These are phyloP conservation scores for Rachicladosporium sp. DNA, from an alignment of 2,329 filamentous ascomycete genomes.

Conservation along the genomic window DNA sequence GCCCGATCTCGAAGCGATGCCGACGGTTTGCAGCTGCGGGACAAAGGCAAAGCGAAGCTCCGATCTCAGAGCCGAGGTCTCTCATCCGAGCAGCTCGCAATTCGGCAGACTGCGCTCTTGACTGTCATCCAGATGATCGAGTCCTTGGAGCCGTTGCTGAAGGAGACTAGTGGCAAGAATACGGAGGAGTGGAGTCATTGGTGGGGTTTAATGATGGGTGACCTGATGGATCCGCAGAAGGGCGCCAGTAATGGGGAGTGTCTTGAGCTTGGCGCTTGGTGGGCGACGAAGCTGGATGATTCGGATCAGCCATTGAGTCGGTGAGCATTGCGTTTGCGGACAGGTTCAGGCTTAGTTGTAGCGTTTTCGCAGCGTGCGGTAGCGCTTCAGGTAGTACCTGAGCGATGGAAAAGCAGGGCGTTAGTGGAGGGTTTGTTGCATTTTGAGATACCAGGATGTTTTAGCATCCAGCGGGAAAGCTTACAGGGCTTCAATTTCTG, in stretches of 20 bases:
- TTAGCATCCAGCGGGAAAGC: conserved; percentile 26
- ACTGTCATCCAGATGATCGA: conserved; percentile 76
- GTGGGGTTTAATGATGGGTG: conserved; percentile 76
- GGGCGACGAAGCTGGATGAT: conserved; percentile 39
- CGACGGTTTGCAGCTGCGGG: conserved; percentile 11
- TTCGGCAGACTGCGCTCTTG: conserved; percentile 67
- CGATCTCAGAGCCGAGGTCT: conserved; percentile 8
- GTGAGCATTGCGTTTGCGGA: background rate
- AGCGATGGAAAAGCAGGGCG: too few species aligned
- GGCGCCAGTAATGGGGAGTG: conserved; percentile 77
- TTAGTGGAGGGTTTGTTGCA: background rate
- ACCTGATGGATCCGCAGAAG: conserved; percentile 60
- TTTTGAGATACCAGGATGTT: background rate
- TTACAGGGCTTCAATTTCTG: conserved; percentile 87
- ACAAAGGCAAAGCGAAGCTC: conserved; percentile 12
- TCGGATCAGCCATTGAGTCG: background rate
- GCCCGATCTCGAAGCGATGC: conserved; percentile 11
- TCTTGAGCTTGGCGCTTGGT: conserved; percentile 56
- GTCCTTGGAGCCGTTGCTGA: conserved; percentile 68
- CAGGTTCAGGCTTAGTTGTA: conserved; percentile 36
- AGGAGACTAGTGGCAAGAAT: conserved; percentile 73
- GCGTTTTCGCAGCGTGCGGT: conserved; percentile 70
- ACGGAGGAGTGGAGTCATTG: conserved; percentile 87
- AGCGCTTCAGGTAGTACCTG: conserved; percentile 86
- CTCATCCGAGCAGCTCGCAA: conserved; percentile 49